Evolutionary conservation across 2,329 filamentous ascomycete genomes (phyloP), one percentile per base, ranked within the genome.

Genomic region (Talaromyces atroroseus): DNA sequence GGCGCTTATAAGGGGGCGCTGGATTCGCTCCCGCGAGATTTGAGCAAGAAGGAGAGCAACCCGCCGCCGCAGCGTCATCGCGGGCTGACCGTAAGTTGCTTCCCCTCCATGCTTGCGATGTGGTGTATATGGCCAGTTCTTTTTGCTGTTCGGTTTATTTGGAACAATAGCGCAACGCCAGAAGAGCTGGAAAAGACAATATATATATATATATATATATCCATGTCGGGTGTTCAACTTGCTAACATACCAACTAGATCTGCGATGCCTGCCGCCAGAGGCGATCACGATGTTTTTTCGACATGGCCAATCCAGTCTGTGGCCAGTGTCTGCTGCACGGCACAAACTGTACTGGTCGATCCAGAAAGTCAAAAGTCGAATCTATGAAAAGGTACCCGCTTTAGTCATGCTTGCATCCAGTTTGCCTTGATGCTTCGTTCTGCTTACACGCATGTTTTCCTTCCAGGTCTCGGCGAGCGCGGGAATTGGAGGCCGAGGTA

Each of bases 341-440:
- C 32, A 52, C 55, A 36, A 34, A 14, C 2, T 57, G 55, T 45
- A 32, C 34, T 10, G 34, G 24, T 34, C 44, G 50, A 26, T 24
- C 24, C 12, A 49, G 49, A 52, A 47, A 46, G 49, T 32, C 49
- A 12, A 57, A 53, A 32, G 29, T 42, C 16, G 55, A 57, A n/a
- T 52, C 34, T 6, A 38, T 57, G 49, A 57, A 57, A 57, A 57
- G 55, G 55, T 57, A 44, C 29, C n/a, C n/a, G n/a, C n/a, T n/a
- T 11, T 20, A 32, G 8, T 23, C 24, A 42, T 14, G 26, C 5
- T 42, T 21, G 26, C 7, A 20, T 45, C 14, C 32, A 20, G 26
- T 14, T 20, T 42, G 12, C 29, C 29, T 16, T 24, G 21, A 29
- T n/a, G n/a, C n/a, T 23, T 20, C n/a, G n/a, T n/a, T n/a, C n/a